Conservation (phyloP, 1,284 basidiomycete species). For the Naganishia sp. region DNA sequence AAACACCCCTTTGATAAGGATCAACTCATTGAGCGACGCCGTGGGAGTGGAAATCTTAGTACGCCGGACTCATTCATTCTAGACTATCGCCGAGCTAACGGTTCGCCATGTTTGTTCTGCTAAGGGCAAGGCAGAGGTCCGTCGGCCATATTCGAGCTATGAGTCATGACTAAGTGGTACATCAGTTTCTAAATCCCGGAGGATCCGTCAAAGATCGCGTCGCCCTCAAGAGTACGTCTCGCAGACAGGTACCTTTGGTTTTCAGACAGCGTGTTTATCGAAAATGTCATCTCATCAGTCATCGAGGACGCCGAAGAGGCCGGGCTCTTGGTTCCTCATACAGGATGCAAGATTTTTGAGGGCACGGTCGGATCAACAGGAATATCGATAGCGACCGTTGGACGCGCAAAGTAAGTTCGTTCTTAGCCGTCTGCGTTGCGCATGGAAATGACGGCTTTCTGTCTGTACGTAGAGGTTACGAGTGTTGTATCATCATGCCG, state of each 20-base stretch:
- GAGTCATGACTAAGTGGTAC: slow-evolving; percentile 15
- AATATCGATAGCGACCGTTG: slow-evolving; percentile 91
- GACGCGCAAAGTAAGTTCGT: slow-evolving; percentile 70
- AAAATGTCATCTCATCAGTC: slow-evolving; percentile 59
- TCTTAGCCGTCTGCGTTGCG: background rate
- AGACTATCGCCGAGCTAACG: background rate
- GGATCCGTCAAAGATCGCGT: slow-evolving; percentile 98
- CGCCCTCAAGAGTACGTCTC: slow-evolving; percentile 73
- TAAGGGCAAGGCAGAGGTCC: slow-evolving; percentile 85
- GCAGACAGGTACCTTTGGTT: background rate
- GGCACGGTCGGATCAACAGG: slow-evolving; percentile 97
- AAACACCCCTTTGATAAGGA: slow-evolving; percentile 89
- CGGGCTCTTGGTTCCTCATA: slow-evolving; percentile 80
- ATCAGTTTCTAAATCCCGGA: slow-evolving; percentile 88
- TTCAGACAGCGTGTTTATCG: background rate
- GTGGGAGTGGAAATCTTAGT: slow-evolving; percentile 87
- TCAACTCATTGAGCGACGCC: slow-evolving; percentile 84
- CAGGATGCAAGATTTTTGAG: slow-evolving; percentile 92
- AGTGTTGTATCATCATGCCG: slow-evolving; percentile 77
- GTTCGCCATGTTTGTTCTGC: background rate
- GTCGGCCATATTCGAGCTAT: background rate
- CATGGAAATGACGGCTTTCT: background rate
- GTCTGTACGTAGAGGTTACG: slow-evolving; percentile 54
- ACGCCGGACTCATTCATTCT: slow-evolving; percentile 31
- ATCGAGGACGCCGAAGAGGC: slow-evolving; percentile 87